A percentile compares a stretch with the other conserved stretches of the same genome.
phyloP scores from a whole-genome alignment of 352 stramenopile species.

The Globisporangium mamillatum region DNA sequence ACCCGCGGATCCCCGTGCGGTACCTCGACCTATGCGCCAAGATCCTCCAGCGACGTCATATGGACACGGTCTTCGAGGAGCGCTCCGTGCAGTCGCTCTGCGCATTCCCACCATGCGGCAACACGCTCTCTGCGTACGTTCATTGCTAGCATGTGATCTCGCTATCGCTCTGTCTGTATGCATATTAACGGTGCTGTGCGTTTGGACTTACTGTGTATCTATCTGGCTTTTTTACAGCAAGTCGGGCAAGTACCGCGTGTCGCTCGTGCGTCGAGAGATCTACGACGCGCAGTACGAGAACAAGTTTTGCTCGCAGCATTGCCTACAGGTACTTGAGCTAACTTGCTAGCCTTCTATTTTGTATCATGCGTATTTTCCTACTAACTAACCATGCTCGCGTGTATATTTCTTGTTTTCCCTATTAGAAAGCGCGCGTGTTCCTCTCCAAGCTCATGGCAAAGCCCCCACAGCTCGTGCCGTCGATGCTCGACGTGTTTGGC shows the following conservation, averaged over 20 bases:
- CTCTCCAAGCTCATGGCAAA: constrained; percentile 66
- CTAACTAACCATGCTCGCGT: not conserved
- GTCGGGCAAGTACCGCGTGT: constrained; percentile 67
- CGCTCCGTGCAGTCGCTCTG: constrained; percentile 65
- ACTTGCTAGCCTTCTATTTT: not conserved
- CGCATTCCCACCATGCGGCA: constrained; percentile 68
- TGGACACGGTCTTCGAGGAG: constrained; percentile 83
- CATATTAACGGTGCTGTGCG: not conserved
- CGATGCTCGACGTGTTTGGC: constrained; percentile 74
- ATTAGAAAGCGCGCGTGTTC: constrained; percentile 69
- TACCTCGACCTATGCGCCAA: constrained; percentile 67
- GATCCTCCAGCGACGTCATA: constrained; percentile 74
- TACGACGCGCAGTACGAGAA: constrained; percentile 79
- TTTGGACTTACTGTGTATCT: not conserved
- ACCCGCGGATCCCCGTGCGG: constrained; percentile 48
- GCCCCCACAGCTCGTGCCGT: constrained; percentile 80
- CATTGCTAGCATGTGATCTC: not conserved
- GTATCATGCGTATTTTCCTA: not conserved
- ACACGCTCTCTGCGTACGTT: constrained; percentile 45
- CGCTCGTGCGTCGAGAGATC: constrained; percentile 68
- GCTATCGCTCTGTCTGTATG: not conserved
- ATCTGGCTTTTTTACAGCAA: constrained; percentile 29
- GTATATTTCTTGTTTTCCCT: not conserved
- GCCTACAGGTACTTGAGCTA: constrained; percentile 45
- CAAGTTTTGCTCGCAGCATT: constrained; percentile 76